A percentile compares a stretch with the other conserved stretches of the same genome.
These are phyloP conservation scores for Sinapis alba DNA, from an alignment of 441 rosid species.

Conservation along the genomic window DNA sequence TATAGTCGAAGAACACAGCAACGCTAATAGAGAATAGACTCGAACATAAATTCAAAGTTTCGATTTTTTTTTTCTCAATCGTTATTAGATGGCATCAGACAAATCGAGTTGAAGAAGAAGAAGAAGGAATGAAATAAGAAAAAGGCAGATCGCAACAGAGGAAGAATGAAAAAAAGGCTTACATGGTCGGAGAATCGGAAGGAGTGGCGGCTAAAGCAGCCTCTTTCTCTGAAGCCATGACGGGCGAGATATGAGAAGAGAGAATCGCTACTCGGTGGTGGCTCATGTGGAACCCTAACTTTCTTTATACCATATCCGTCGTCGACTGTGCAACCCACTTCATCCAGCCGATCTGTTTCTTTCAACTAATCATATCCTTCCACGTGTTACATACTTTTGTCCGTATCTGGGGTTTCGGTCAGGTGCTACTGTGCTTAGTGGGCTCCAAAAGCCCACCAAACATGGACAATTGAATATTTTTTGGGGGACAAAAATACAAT, in stretches of 20 bases:
- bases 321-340: conserved; percentile 2
- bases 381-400: conserved; percentile 5
- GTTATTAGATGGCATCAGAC: neutral
- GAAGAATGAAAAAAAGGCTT: neutral
- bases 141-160: neutral
- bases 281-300: conserved; percentile 31
- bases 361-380: neutral
- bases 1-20: neutral
- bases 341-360: neutral
- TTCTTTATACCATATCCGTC: conserved; percentile 16
- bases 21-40: neutral
- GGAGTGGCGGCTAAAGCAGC: conserved; percentile 77
- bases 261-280: conserved; percentile 46
- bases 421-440: neutral
- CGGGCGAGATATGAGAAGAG: conserved; percentile 47
- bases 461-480: no score
- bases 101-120: neutral
- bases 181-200: conserved; percentile 88
- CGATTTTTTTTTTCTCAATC: neutral
- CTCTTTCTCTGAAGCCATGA: conserved; percentile 94
- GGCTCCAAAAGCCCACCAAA: neutral
- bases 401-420: neutral
- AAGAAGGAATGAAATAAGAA: neutral
- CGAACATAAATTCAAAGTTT: neutral
- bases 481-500: no score